phyloP scores from a whole-genome alignment of 2,329 filamentous ascomycete species.

The Hymenoscyphus salicellus region DNA sequence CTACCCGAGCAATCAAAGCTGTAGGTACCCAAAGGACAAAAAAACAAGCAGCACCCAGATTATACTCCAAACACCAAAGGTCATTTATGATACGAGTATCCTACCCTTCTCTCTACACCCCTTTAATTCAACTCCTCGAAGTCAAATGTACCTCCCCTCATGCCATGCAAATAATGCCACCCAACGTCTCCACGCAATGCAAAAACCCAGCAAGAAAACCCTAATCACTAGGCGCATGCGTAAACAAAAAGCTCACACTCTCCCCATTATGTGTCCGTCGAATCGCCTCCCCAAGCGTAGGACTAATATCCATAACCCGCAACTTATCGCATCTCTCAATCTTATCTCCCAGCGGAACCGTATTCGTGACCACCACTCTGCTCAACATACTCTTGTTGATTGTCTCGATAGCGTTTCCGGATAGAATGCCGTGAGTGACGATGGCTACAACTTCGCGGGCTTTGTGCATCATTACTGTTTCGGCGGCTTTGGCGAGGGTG shows the following conservation, averaged over 20 bases:
- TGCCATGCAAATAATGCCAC: background rate
- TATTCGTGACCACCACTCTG: conserved; percentile 87
- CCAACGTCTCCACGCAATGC: background rate
- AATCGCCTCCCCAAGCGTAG: conserved; percentile 73
- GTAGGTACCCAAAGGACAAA: background rate
- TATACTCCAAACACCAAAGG: conserved; percentile 3
- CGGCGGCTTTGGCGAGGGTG: conserved; percentile 82
- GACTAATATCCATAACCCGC: conserved; percentile 87
- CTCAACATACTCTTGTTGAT: conserved; percentile 70
- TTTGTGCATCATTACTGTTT: conserved; percentile 81
- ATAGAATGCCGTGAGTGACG: conserved; percentile 90
- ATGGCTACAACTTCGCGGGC: conserved; percentile 89
- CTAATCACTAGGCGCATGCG: conserved; percentile 56
- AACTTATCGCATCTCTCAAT: conserved; percentile 74
- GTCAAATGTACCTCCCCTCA: background rate
- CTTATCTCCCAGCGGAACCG: conserved; percentile 77
- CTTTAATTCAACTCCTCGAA: background rate
- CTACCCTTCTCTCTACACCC: background rate
- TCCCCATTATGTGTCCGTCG: conserved; percentile 67
- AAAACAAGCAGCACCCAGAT: background rate
- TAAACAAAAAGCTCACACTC: conserved; percentile 66
- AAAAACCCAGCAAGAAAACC: background rate
- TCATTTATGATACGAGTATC: conserved; percentile 4
- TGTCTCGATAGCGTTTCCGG: conserved; percentile 76
- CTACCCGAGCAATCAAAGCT: too few relatives aligned